Evolutionary conservation across 2,329 filamentous ascomycete species (phyloP), one percentile per base, ranked within the genome.

Genomic region (Trichoderma arundinaceum): DNA sequence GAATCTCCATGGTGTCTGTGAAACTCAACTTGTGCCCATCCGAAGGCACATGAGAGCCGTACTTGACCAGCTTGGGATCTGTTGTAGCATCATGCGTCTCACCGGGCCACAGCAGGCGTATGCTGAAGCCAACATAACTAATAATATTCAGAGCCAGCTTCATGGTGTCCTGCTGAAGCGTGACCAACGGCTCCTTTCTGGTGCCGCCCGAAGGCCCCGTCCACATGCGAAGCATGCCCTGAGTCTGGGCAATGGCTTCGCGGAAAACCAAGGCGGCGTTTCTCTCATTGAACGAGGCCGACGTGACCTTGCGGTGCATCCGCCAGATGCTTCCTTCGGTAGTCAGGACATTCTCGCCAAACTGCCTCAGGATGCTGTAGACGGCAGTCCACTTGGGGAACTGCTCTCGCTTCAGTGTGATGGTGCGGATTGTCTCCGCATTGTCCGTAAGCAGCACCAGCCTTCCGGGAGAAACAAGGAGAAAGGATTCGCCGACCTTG

Each of bases 231-330:
- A 91, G 72, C 84, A 92, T 84, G 12, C 83, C 82, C 67, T 84
- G 78, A 0, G 89, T 85, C 78, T 94, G 90, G 9, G 72, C 69
- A 22, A 90, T 79, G 1, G 84, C 82, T 73, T 91, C 88, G 8
- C 78, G 78, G 76, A 88, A 92, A 1, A 91, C 87, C 32, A 91
- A 75, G 13, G 83, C 81, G 65, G 91, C 89, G 75, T 92, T 94
- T 77, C 84, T 88, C 78, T 94, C 91, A 65, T 89, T 92, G 76
- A 94, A 94, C 4, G 86, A 86, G 0, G 90, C 87, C 33, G 88
- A 86, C 0, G 88, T 90, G 49, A 88, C 84, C 77, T 90, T 92
- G 68, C 91, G 85, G 74, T 94, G 91, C 76, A 86, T 83, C 38
- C 88, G 87, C 91, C 90, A 94, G 33, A 84, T 77, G 1, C 80